Base-by-base conservation (phyloP, 2,329 filamentous ascomycete genomes). In the Pezicula rhizophila region DNA sequence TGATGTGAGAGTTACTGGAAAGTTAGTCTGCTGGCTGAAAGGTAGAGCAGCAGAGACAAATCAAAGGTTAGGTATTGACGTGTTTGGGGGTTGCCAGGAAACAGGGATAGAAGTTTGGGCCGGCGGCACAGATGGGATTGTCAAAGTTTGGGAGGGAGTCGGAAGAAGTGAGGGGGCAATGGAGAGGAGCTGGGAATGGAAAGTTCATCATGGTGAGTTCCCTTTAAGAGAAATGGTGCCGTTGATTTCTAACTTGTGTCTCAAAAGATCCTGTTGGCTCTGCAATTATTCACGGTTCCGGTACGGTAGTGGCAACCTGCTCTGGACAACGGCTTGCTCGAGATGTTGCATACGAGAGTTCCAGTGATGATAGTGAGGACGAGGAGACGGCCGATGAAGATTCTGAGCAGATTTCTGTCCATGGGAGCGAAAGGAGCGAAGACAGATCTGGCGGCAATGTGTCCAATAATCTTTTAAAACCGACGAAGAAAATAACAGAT, bases 61-160 rank as follows among this genome's bases (percentile, higher is more conserved):
- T 55, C 81, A 84, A 60, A 72, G 77, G 35, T 62, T 84, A 35
- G 68, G 64, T 10, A 76, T 76, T 50, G 77, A 82, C 58, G 70
- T 80, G 3, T 84, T 78, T 54, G 67, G 71, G 0, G 68, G 70
- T 4, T 23, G 23, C 14, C 18, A 42, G 52, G 56, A 62, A 2
- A 66, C 67, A 1, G 72, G 73, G 2, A 81, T 80, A 52, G 82
- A 85, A 61, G 70, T 84, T 41, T 85, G 81, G 81, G 77, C 77
- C 5, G 82, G 81, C 2, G 73, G 75, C 1, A 68, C 71, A 39
- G 68, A 74, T 52, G 80, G 82, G 1, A 59, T 65, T 3, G 75
- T 82, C n/a, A 69, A 70, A 40, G 73, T 83, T 6, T 85, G 79
- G 76, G 77, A 84, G 39, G 70, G 70, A 10, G 74, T 82, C 0